Conservation (phyloP, 2,329 filamentous ascomycete genomes). For the Ophiostoma himal-ulmi region DNA sequence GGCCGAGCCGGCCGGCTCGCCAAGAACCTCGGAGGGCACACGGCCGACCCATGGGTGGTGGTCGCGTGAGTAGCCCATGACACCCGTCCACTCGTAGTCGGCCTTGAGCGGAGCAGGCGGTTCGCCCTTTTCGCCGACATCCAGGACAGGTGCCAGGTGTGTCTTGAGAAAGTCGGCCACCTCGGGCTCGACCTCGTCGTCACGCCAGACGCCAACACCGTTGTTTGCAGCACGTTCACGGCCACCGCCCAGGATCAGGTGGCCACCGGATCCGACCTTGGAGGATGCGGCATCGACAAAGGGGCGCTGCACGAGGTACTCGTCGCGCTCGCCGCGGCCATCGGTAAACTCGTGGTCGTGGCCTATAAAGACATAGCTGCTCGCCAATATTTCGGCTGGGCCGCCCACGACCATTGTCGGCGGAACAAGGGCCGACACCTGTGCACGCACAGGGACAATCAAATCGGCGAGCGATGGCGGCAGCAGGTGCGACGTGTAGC, state of each 20-base stretch:
- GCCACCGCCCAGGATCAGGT: slow-evolving; percentile 68
- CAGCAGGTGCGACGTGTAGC: slow-evolving; percentile 70
- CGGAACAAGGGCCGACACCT: slow-evolving; percentile 62
- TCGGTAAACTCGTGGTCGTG: slow-evolving; percentile 26
- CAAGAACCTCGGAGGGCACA: slow-evolving; percentile 44
- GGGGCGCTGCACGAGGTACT: slow-evolving; percentile 69
- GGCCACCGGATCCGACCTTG: slow-evolving; percentile 36
- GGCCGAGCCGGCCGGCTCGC: neutral
- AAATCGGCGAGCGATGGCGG: slow-evolving; percentile 64
- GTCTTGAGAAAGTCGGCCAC: slow-evolving; percentile 52
- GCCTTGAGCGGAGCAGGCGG: slow-evolving; percentile 39
- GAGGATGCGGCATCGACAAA: neutral
- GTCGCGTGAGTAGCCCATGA: slow-evolving; percentile 71
- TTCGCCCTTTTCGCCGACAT: slow-evolving; percentile 32
- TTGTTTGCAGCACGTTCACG: slow-evolving; percentile 48
- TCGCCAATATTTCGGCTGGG: slow-evolving; percentile 36
- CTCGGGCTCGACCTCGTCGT: slow-evolving; percentile 35
- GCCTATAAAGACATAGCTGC: slow-evolving; percentile 61
- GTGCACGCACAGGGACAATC: slow-evolving; percentile 71
- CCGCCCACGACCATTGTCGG: slow-evolving; percentile 32
- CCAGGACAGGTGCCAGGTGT: slow-evolving; percentile 39
- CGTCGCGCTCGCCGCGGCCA: slow-evolving; percentile 45
- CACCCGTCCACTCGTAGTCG: slow-evolving; percentile 67
- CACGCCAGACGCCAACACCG: slow-evolving; percentile 37
- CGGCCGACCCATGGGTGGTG: slow-evolving; percentile 63